A percentile compares a stretch with the other conserved stretches of the same genome.
phyloP scores from a whole-genome alignment of 441 rosid genomes.

The Flueggea neowawraea region DNA sequence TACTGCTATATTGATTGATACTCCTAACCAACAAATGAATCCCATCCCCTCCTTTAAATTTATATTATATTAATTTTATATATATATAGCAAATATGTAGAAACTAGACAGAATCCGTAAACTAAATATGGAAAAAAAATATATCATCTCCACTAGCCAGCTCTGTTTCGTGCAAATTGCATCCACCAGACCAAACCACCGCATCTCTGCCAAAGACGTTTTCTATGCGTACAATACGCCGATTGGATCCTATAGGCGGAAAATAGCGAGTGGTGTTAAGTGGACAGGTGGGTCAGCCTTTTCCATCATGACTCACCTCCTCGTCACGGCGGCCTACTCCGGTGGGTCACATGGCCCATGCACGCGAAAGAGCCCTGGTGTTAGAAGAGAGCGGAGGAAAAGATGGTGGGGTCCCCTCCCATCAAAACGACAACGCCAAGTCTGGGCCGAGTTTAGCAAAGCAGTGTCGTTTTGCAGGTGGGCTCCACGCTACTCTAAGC shows the following conservation, averaged over 20 bases:
- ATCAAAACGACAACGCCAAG: neutral
- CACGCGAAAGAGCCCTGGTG: neutral
- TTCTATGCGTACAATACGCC: neutral
- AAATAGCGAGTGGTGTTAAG: neutral
- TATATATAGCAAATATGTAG: neutral
- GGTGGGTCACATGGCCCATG: constrained; percentile 9
- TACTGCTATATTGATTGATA: neutral
- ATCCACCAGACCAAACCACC: no score
- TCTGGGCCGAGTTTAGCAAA: no score
- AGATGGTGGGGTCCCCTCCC: neutral
- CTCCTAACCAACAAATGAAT: constrained; percentile 29
- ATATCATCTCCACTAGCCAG: neutral
- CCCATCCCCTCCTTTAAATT: constrained; percentile 14
- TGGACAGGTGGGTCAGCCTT: constrained; percentile 14
- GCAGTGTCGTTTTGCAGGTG: no score
- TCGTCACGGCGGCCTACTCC: constrained; percentile 7
- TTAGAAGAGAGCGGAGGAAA: neutral
- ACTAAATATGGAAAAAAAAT: neutral
- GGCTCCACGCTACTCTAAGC: no score
- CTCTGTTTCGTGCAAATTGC: neutral
- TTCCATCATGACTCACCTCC: constrained; percentile 22
- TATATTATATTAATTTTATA: neutral
- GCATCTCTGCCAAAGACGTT: no score
- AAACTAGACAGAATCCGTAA: constrained; percentile 3
- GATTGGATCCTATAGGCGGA: neutral